phyloP scores from a whole-genome alignment of 192 early-diverging fungal genomes.

The Coemansia aciculifera region DNA sequence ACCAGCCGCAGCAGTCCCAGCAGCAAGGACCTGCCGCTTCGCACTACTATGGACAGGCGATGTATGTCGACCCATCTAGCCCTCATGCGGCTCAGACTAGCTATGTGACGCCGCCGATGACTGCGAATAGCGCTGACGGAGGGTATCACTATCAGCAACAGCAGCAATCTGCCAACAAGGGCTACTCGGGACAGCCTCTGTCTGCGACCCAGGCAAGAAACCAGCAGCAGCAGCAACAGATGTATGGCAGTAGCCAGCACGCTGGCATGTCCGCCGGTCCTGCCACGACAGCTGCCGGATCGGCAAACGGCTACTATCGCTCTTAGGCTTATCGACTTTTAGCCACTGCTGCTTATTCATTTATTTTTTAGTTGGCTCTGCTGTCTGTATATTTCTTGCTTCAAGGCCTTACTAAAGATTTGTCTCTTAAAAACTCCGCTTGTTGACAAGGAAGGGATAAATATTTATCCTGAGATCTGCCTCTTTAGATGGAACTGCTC shows the following conservation, averaged over 20 bases:
- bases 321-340: slow-evolving; percentile 1
- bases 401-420: background rate
- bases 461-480: too few relatives aligned
- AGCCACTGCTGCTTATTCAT: background rate
- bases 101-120: background rate
- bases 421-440: too few relatives aligned
- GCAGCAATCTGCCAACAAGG: background rate
- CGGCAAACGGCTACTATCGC: slow-evolving; percentile 13
- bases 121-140: background rate
- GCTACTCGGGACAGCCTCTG: slow-evolving; percentile 34
- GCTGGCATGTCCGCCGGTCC: slow-evolving; percentile 21
- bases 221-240: slow-evolving; percentile 18
- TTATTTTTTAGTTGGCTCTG: background rate
- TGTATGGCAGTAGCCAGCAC: slow-evolving; percentile 12
- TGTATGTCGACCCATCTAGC: slow-evolving; percentile 13
- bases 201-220: slow-evolving; percentile 46
- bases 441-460: too few relatives aligned
- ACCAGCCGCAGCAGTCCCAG: background rate
- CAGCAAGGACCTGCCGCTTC: slow-evolving; percentile 4
- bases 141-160: background rate
- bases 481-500: too few relatives aligned
- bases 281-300: slow-evolving; percentile 12
- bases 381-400: background rate
- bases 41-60: slow-evolving; percentile 23
- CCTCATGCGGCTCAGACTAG: background rate